Conservation (phyloP, 495 filamentous ascomycete genomes). For the Hypoxylon cercidicola region DNA sequence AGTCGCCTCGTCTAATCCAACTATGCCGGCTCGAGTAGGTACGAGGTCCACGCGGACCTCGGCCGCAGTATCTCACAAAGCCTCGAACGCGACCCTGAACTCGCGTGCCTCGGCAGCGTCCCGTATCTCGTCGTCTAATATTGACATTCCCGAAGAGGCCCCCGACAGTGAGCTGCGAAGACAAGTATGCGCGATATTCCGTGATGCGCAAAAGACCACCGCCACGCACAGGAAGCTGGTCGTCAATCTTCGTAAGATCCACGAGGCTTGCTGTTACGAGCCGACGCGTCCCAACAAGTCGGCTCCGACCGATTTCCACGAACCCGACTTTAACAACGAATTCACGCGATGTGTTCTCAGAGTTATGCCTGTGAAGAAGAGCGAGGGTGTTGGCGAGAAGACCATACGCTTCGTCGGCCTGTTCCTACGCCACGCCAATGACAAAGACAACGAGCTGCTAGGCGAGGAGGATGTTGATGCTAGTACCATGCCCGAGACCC, state of each 20-base stretch:
- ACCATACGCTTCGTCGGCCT: constrained; percentile 83
- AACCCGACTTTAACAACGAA: constrained; percentile 88
- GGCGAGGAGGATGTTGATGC: constrained; percentile 64
- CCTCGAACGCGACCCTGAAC: constrained; percentile 64
- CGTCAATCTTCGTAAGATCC: constrained; percentile 84
- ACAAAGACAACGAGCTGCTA: constrained; percentile 75
- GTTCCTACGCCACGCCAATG: constrained; percentile 82
- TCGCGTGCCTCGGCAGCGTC: constrained; percentile 63
- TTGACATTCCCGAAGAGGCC: constrained; percentile 78
- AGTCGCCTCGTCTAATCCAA: constrained; percentile 26
- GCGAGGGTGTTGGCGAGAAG: constrained; percentile 87
- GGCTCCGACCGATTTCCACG: constrained; percentile 69
- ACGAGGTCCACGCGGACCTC: constrained; percentile 63
- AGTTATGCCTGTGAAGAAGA: constrained; percentile 88
- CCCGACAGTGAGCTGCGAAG: constrained; percentile 75
- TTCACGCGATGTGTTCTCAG: constrained; percentile 83
- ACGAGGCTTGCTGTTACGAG: constrained; percentile 89
- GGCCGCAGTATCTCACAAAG: constrained; percentile 63
- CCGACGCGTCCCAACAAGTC: constrained; percentile 64
- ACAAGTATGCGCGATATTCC: constrained; percentile 82
- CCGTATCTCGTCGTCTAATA: constrained; percentile 71
- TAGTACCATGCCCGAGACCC: constrained; percentile 77
- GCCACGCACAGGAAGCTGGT: constrained; percentile 90
- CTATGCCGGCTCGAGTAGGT: constrained; percentile 71
- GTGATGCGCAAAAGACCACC: constrained; percentile 86